These are phyloP conservation scores for Pichia sp. DNA, from an alignment of 1,139 yeast species.

Conservation along the genomic window DNA sequence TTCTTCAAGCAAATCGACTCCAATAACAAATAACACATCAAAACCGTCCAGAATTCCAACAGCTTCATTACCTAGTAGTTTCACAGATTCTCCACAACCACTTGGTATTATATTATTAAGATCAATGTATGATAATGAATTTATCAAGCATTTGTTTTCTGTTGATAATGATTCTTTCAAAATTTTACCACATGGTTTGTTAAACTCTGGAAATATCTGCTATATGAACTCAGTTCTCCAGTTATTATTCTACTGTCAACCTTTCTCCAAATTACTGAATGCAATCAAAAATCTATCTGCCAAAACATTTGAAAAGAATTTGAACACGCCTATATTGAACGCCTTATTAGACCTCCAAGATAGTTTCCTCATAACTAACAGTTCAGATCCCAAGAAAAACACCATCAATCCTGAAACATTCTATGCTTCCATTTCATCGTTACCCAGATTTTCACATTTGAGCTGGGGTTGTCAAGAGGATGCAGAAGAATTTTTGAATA, in stretches of 20 bases:
- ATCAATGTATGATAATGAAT: slow-evolving; percentile 25
- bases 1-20: background rate
- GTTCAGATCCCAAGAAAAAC: background rate
- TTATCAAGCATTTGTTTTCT: slow-evolving; percentile 10
- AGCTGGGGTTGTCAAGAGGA: slow-evolving; percentile 97
- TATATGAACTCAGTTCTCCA: slow-evolving; percentile 93
- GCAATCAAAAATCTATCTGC: slow-evolving; percentile 50
- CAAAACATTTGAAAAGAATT: slow-evolving; percentile 34
- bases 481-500: slow-evolving; percentile 93
- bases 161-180: slow-evolving; percentile 9
- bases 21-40: background rate
- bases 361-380: slow-evolving; percentile 33
- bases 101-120: slow-evolving; percentile 31
- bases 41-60: background rate
- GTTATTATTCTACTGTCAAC: slow-evolving; percentile 69
- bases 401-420: slow-evolving; percentile 49
- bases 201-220: slow-evolving; percentile 88
- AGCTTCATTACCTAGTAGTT: too few species aligned
- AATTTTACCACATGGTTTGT: slow-evolving; percentile 61
- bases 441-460: slow-evolving; percentile 64
- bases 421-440: slow-evolving; percentile 49
- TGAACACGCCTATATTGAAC: slow-evolving; percentile 68
- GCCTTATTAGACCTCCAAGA: slow-evolving; percentile 53
- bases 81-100: slow-evolving; percentile 26
- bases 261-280: slow-evolving; percentile 61